These are phyloP conservation scores for Bathelium albidoporum DNA, from an alignment of 495 filamentous ascomycete genomes.

Conservation along the genomic window DNA sequence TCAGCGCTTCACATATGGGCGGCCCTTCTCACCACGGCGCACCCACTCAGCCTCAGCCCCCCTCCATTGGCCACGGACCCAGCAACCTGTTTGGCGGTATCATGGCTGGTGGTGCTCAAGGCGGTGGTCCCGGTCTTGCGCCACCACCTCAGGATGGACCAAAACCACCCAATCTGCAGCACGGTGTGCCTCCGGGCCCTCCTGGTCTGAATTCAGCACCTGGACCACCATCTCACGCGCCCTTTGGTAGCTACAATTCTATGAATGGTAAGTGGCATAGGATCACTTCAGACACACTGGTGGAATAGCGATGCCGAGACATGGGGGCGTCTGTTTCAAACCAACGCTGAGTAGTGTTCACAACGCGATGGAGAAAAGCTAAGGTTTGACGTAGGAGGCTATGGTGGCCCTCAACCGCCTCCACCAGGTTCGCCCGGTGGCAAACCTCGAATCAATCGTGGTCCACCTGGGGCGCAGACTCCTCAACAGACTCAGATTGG, in stretches of 20 bases:
- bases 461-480: conserved; percentile 67
- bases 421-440: conserved; percentile 77
- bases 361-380: conserved; percentile 11
- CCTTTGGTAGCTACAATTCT: conserved; percentile 40
- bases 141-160: conserved; percentile 65
- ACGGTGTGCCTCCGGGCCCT: conserved; percentile 28
- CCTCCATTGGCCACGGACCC: conserved; percentile 80
- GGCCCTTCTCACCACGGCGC: conserved; percentile 60
- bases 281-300: not conserved
- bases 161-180: conserved; percentile 36
- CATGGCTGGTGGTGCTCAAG: conserved; percentile 81
- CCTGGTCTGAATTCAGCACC: conserved; percentile 31
- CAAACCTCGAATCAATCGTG: conserved; percentile 43
- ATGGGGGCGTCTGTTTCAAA: not conserved
- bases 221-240: conserved; percentile 27
- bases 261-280: conserved; percentile 51
- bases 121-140: conserved; percentile 74
- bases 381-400: conserved; percentile 35
- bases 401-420: conserved; percentile 55
- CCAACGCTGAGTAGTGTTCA: not conserved
- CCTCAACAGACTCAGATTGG: conserved; percentile 78
- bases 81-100: conserved; percentile 90
- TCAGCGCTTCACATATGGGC: conserved; percentile 50
- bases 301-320: not conserved
- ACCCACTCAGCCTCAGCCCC: conserved; percentile 72